These are phyloP conservation scores for Trichoderma orchidacearum DNA, from an alignment of 495 filamentous ascomycete genomes.

Conservation along the genomic window DNA sequence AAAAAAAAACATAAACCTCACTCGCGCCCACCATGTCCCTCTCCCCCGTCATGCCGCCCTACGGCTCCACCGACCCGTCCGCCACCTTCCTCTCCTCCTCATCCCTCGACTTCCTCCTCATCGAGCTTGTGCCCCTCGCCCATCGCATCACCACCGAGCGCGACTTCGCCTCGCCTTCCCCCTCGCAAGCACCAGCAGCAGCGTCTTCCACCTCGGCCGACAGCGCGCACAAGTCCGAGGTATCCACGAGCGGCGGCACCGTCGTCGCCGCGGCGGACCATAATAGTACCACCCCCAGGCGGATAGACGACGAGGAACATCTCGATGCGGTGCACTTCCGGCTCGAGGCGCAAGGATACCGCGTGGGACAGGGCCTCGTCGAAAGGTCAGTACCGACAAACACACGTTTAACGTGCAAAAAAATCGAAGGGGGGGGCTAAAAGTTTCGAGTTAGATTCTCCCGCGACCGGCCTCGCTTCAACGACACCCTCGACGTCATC, in stretches of 20 bases:
- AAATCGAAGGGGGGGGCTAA: not conserved
- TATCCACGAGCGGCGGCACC: slow-evolving; percentile 2
- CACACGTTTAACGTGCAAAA: not conserved
- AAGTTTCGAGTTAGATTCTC: slow-evolving; percentile 54
- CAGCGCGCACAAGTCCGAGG: not conserved
- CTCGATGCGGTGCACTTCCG: slow-evolving; percentile 72
- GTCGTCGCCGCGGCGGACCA: slow-evolving; percentile 1
- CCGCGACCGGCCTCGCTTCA: slow-evolving; percentile 72
- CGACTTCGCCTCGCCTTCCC: slow-evolving; percentile 14
- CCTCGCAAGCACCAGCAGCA: not conserved
- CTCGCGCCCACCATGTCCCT: no score
- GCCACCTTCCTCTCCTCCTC: slow-evolving; percentile 68
- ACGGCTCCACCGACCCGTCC: slow-evolving; percentile 61
- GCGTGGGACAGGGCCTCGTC: slow-evolving; percentile 84
- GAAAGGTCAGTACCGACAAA: slow-evolving; percentile 52
- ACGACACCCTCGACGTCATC: slow-evolving; percentile 78
- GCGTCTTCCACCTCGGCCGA: not conserved
- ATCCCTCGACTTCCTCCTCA: slow-evolving; percentile 82
- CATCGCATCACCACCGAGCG: slow-evolving; percentile 59
- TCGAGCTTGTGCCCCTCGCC: slow-evolving; percentile 91
- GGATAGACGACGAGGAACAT: slow-evolving; percentile 56
- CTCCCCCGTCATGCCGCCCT: slow-evolving; percentile 53
- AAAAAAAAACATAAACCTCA: not conserved
- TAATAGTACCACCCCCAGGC: not conserved
- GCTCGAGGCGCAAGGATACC: slow-evolving; percentile 76